Evolutionary conservation across 2,329 filamentous ascomycete genomes (phyloP), one percentile per base, ranked within the genome.

Genomic region (Colletotrichum sp.): DNA sequence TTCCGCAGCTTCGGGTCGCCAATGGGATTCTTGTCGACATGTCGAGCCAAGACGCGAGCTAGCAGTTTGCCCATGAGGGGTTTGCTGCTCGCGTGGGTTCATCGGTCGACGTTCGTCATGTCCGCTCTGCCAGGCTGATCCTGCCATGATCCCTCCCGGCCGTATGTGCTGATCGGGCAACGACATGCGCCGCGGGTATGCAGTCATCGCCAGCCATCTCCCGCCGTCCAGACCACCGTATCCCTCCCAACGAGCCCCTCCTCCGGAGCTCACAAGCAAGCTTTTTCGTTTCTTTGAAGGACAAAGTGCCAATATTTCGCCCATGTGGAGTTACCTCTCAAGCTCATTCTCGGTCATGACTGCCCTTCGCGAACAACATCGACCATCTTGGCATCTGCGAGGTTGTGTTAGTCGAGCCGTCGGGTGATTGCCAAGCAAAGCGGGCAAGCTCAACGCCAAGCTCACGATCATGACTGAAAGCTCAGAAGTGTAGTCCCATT

Each of bases 381-480:
- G 58, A 52, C 15, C 26, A 67, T 36, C 64, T 74, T 32, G 34
- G 38, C 58, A 43, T 48, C 34, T 76, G 70, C 65, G 64, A 73
- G 64, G 43, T 63, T 18, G 64, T 74, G 36, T 55, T 38, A 74
- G 74, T 74, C 43, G n/a, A 52, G 6, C n/a, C 5, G n/a, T 52
- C 34, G 71, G 74, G 65, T 69, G 70, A 68, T 60, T 58, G 70
- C 74, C 74, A 76, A 76, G 74, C 43, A 52, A 38, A 43, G 64
- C 48, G 65, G 58, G 58, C 70, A 43, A 52, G 70, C 70, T 74
- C 58, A 60, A 16, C 30, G 73, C 74, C 74, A 76, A 76, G 74
- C 70, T 76, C 65, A 68, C 64, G 57, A 61, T 76, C 57, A 69
- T n/a, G 43, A 71, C 68, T 43, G 58, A n/a, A n/a, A n/a, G n/a